These are phyloP conservation scores for Cichorium intybus DNA, from an alignment of 140 eudicot genomes.

Conservation along the genomic window DNA sequence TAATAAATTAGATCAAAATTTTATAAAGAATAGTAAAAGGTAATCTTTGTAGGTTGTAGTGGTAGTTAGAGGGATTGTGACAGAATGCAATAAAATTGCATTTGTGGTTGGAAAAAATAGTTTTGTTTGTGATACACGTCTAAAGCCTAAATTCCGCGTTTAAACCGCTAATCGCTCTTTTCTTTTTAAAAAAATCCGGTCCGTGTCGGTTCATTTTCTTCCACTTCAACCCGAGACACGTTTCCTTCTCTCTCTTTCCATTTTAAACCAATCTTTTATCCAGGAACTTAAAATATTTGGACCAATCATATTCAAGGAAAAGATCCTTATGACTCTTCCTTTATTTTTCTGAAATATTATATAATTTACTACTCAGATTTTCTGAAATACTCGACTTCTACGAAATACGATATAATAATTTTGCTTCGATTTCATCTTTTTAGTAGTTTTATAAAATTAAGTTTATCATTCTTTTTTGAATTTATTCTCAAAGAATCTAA, in stretches of 20 bases:
- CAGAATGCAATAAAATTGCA: not conserved
- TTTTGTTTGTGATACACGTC: slow-evolving; percentile 23
- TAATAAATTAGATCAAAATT: not conserved
- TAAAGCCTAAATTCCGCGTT: slow-evolving; percentile 42
- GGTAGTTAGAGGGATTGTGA: slow-evolving; percentile 24
- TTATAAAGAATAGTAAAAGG: slow-evolving; percentile 1
- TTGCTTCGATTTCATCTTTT: not conserved
- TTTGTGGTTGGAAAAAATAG: slow-evolving; percentile 26
- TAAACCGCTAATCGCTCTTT: slow-evolving; percentile 22
- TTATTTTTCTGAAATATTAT: not conserved
- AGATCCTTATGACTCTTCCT: slow-evolving; percentile 12
- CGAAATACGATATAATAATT: not conserved
- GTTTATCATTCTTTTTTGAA: not conserved
- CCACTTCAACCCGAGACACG: slow-evolving; percentile 22
- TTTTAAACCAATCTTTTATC: not conserved
- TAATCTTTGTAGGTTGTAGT: not conserved
- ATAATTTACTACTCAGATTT: too few relatives aligned
- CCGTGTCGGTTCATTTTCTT: slow-evolving; percentile 32
- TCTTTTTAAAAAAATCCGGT: slow-evolving; percentile 1
- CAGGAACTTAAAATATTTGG: not conserved
- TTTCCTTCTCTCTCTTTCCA: not conserved
- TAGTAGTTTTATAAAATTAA: not conserved
- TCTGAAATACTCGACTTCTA: not conserved
- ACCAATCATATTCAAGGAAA: slow-evolving; percentile 24
- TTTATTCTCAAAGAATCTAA: too few relatives aligned